These are phyloP conservation scores for Apium graveolens DNA, from an alignment of 129 eudicot species.

Conservation along the genomic window DNA sequence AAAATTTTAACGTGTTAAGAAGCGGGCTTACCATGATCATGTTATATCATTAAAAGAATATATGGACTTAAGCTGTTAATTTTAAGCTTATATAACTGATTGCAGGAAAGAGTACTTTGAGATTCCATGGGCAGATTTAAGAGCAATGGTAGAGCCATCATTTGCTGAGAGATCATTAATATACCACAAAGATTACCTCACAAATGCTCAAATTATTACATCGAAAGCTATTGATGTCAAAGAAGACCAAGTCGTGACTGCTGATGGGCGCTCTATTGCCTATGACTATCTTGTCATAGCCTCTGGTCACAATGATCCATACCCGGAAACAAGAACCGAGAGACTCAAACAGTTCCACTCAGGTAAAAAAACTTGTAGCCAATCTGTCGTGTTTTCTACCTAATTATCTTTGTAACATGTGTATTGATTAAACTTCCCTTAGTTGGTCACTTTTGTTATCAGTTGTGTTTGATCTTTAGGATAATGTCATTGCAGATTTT, in stretches of 20 bases:
- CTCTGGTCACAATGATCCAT: slow-evolving; percentile 54
- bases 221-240: slow-evolving; percentile 50
- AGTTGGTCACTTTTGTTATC: too few species aligned
- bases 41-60: too few species aligned
- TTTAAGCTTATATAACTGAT: not conserved
- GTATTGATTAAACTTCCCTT: not conserved
- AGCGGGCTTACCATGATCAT: too few species aligned
- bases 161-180: slow-evolving; percentile 78
- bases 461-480: not conserved
- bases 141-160: slow-evolving; percentile 80
- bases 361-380: slow-evolving; percentile 34
- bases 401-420: not conserved
- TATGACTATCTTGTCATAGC: slow-evolving; percentile 82
- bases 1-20: too few species aligned
- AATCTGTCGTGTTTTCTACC: too few species aligned
- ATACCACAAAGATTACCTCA: slow-evolving; percentile 54
- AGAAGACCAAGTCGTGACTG: slow-evolving; percentile 46
- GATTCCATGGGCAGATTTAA: slow-evolving; percentile 87
- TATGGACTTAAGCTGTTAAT: too few species aligned
- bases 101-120: slow-evolving; percentile 81
- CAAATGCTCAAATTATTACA: slow-evolving; percentile 50
- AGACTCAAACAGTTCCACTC: slow-evolving; percentile 56
- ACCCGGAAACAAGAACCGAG: slow-evolving; percentile 49
- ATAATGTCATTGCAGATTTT: slow-evolving; percentile 38
- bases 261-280: slow-evolving; percentile 53